Evolutionary conservation across 2,329 filamentous ascomycete genomes (phyloP).

Genomic region (Neonectria ditissima): DNA sequence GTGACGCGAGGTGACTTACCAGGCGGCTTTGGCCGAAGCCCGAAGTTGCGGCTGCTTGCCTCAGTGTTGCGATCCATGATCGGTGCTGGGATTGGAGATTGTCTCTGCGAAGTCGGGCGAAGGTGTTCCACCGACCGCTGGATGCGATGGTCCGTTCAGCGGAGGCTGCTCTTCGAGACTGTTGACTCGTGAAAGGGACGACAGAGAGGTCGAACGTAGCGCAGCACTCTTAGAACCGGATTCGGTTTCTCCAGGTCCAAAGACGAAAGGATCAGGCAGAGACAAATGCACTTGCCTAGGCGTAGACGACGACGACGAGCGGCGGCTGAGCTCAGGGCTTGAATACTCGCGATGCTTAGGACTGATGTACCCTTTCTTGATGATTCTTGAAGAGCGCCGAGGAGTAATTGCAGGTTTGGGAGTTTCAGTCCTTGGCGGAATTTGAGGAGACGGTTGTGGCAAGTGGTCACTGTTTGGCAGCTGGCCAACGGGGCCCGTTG

Average conservation of each 20-base stretch:
- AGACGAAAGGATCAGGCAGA: not conserved
- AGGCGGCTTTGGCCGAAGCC: slow-evolving; percentile 17
- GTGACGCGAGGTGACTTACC: not conserved
- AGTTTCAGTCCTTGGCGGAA: not conserved
- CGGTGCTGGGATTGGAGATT: not conserved
- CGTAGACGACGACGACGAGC: not conserved
- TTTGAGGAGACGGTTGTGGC: not conserved
- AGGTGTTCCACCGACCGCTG: not conserved
- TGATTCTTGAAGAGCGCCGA: not conserved
- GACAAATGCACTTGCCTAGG: not conserved
- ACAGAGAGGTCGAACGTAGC: not conserved
- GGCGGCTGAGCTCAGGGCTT: not conserved
- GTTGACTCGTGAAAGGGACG: not conserved
- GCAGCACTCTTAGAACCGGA: not conserved
- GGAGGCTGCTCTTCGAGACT: not conserved
- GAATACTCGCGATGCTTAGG: not conserved
- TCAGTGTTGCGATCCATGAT: slow-evolving; percentile 4
- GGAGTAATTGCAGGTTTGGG: not conserved
- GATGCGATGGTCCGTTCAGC: not conserved
- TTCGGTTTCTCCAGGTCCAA: slow-evolving; percentile 1
- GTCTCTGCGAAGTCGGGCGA: not conserved
- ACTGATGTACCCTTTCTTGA: not conserved
- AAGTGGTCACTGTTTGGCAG: not conserved
- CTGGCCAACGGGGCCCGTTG: slow-evolving; percentile 1
- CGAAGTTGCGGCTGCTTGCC: slow-evolving; percentile 6